These are phyloP conservation scores for Stenocarpella maydis DNA, from an alignment of 2,329 filamentous ascomycete species.

Conservation along the genomic window DNA sequence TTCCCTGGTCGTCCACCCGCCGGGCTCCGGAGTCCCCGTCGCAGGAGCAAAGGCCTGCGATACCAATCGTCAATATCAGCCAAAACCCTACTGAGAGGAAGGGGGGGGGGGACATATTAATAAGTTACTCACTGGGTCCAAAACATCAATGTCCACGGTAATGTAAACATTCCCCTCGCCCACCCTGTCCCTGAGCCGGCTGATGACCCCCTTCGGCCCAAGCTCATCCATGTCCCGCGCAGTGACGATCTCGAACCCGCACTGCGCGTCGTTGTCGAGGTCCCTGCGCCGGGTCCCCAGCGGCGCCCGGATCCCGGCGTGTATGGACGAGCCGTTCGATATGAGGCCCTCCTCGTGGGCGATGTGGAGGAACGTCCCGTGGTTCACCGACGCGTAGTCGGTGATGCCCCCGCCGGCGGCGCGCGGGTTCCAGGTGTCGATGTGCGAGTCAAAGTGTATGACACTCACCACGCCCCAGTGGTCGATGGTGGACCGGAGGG, in stretches of 20 bases:
- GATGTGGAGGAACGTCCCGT: constrained; percentile 69
- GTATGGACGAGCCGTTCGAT: constrained; percentile 61
- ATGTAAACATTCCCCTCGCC: constrained; percentile 68
- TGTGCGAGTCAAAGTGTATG: constrained; percentile 71
- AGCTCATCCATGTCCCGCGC: constrained; percentile 76
- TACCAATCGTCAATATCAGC: constrained; percentile 7
- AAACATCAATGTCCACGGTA: constrained; percentile 81
- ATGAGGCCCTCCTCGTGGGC: constrained; percentile 68
- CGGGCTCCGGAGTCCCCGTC: constrained; percentile 80
- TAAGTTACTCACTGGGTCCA: constrained; percentile 65
- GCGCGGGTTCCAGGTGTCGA: constrained; percentile 78
- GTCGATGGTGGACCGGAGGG: constrained; percentile 66
- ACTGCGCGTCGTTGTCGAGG: constrained; percentile 62
- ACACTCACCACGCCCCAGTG: constrained; percentile 67
- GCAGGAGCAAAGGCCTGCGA: constrained; percentile 47
- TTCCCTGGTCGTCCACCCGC: constrained; percentile 82
- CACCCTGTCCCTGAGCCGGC: constrained; percentile 67
- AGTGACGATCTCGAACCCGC: constrained; percentile 65
- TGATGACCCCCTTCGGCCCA: constrained; percentile 70
- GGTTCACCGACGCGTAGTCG: constrained; percentile 66
- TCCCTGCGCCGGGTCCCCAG: constrained; percentile 55
- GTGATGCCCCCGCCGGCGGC: constrained; percentile 64
- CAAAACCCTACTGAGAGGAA: constrained; percentile 64
- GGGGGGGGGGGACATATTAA: no score
- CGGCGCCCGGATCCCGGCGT: constrained; percentile 67